Conservation (phyloP, 192 early-diverging fungal genomes). For the Cladochytrium replicatum region DNA sequence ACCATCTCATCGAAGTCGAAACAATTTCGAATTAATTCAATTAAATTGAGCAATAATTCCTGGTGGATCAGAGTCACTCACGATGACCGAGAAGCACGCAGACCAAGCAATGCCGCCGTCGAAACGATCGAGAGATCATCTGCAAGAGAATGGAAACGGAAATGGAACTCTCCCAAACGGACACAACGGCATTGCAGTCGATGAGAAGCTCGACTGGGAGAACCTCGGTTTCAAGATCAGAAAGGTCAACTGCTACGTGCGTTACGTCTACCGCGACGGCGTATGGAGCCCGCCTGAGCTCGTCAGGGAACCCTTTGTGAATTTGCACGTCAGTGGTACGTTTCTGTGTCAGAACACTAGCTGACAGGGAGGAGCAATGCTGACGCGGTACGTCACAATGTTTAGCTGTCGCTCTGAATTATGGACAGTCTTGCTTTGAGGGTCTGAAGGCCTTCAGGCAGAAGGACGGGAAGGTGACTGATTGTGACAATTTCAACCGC, state of each 20-base stretch:
- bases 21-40: too few species aligned
- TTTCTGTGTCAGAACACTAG: neutral
- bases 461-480: constrained; percentile 46
- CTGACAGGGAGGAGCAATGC: neutral
- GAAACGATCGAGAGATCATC: constrained; percentile 24
- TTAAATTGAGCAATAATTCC: too few species aligned
- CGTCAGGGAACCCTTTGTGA: constrained; percentile 41
- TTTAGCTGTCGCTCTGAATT: constrained; percentile 53
- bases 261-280: constrained; percentile 50
- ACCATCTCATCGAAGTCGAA: too few species aligned
- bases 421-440: constrained; percentile 71
- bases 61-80: too few species aligned
- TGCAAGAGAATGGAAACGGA: neutral
- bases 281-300: constrained; percentile 53
- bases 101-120: constrained; percentile 31
- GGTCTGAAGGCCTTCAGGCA: constrained; percentile 70
- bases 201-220: constrained; percentile 47
- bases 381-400: neutral
- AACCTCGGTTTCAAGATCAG: constrained; percentile 58
- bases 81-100: too few species aligned
- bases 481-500: neutral
- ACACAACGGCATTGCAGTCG: constrained; percentile 18
- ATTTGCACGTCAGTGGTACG: constrained; percentile 50
- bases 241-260: constrained; percentile 52
- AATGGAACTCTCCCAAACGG: constrained; percentile 5